Base-by-base conservation (phyloP, 2,329 filamentous ascomycete genomes). In the Hypoxylon sp. region DNA sequence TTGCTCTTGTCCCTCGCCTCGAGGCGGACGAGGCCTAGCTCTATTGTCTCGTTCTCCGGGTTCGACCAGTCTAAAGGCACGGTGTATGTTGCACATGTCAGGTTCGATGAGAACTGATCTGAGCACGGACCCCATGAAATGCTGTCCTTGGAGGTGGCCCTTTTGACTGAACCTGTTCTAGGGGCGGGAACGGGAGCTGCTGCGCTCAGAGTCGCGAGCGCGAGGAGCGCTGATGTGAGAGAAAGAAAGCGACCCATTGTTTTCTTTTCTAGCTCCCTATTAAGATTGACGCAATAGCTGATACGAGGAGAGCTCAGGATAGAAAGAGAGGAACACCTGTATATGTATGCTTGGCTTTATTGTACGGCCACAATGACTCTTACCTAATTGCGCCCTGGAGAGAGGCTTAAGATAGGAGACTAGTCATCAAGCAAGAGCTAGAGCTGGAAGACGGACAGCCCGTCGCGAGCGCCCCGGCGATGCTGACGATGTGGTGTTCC, bases 41-140 rank as follows among this genome's bases (percentile, higher is more conserved):
- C 64, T 30, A 75, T 61, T 5, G 71, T 75, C 68, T 75, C 69
- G 14, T 70, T 71, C 7, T 30, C 14, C 2, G 63, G 51, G 25
- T 65, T 8, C 43, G 68, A 61, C 74, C 74, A 76, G 61, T 75
- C 72, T 9, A 75, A 52, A 21, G 74, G 74, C 7, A 74, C 74
- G 2, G 23, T 63, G 46, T 67, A 73, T n/a, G 66, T 75, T 5
- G 70, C 74, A 43, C 74, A 76, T 2, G 70, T 74, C 21, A 72
- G 46, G 34, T 65, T 71, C 2, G 64, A 12, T 2, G 66, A 46
- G 43, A 67, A 65, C 12, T 53, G 48, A 30, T 62, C 61, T 4
- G 67, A 55, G 29, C 70, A 71, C 2, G 65, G 32, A 14, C 68
- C 65, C 67, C 67, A 71, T 4, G 65, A 50, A 21, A 71, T 64